A percentile compares a stretch with the other conserved stretches of the same genome.
Evolutionary conservation across 352 stramenopile genomes (phyloP).

Genomic region (Phytophthora ramorum): DNA sequence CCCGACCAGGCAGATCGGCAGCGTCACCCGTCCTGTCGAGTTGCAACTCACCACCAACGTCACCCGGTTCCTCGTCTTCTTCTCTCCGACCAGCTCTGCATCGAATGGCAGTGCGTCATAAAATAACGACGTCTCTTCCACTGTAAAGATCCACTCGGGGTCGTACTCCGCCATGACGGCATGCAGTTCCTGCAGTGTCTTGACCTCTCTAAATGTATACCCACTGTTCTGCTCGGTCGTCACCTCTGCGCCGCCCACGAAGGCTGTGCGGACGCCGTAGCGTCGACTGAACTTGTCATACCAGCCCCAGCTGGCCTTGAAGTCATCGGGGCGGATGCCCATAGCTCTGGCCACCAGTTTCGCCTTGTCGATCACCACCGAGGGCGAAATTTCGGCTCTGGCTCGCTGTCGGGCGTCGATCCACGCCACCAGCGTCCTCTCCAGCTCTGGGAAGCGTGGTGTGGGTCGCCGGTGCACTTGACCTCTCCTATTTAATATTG

Average conservation of each 20-base stretch:
- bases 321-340: conserved; percentile 24
- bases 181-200: conserved; percentile 26
- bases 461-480: conserved; percentile 15
- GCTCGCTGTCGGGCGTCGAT: conserved; percentile 31
- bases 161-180: conserved; percentile 35
- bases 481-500: conserved; percentile 17
- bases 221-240: background rate
- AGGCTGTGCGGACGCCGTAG: conserved; percentile 33
- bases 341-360: conserved; percentile 29
- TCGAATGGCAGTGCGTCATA: conserved; percentile 36
- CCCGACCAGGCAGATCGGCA: conserved; percentile 32
- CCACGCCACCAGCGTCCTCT: conserved; percentile 31
- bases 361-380: conserved; percentile 39
- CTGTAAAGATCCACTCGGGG: conserved; percentile 36
- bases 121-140: conserved; percentile 39
- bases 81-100: background rate
- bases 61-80: conserved; percentile 2
- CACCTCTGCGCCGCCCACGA: background rate
- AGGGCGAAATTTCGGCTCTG: conserved; percentile 30
- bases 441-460: conserved; percentile 35
- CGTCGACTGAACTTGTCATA: conserved; percentile 48
- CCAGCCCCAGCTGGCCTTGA: conserved; percentile 50
- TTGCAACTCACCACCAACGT: conserved; percentile 40
- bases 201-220: conserved; percentile 10
- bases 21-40: conserved; percentile 21